Conservation (phyloP, 495 filamentous ascomycete genomes). For the Pseudotulostoma volvatum region DNA sequence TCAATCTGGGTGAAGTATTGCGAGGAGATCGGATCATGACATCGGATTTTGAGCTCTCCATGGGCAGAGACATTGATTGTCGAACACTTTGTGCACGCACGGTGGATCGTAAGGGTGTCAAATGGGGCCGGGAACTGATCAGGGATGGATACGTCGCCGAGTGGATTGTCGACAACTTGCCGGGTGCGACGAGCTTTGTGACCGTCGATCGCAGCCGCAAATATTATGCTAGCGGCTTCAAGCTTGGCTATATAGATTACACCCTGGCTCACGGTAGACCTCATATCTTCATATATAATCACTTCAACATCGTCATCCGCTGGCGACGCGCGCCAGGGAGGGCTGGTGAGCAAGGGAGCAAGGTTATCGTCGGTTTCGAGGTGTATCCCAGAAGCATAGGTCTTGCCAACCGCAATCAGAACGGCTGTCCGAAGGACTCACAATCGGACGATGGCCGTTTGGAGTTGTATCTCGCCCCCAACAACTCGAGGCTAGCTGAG, state of each 20-base stretch:
- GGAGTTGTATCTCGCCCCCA: constrained; percentile 49
- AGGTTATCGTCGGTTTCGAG: constrained; percentile 83
- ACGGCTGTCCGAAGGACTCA: constrained; percentile 52
- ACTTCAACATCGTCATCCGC: constrained; percentile 75
- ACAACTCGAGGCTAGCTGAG: constrained; percentile 37
- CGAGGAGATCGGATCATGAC: constrained; percentile 81
- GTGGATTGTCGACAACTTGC: constrained; percentile 94
- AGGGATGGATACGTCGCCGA: constrained; percentile 76
- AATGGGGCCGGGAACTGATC: constrained; percentile 58
- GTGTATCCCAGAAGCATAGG: constrained; percentile 80
- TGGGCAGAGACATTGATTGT: constrained; percentile 66
- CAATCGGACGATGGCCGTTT: constrained; percentile 44
- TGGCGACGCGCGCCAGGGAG: constrained; percentile 59
- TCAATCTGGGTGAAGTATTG: constrained; percentile 87
- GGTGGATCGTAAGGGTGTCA: constrained; percentile 47
- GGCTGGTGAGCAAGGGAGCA: constrained; percentile 51
- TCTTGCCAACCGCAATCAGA: constrained; percentile 37
- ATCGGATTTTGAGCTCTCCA: constrained; percentile 72
- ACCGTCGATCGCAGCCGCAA: constrained; percentile 76
- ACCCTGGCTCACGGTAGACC: constrained; percentile 41
- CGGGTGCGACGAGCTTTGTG: constrained; percentile 84
- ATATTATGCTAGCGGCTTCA: constrained; percentile 93
- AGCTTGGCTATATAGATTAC: constrained; percentile 64
- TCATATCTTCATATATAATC: constrained; percentile 78
- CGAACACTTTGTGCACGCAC: constrained; percentile 56